A percentile compares a stretch with the other conserved stretches of the same genome.
Conservation (phyloP, 2,329 filamentous ascomycete genomes). For the Xylariomycetidae sp. region DNA sequence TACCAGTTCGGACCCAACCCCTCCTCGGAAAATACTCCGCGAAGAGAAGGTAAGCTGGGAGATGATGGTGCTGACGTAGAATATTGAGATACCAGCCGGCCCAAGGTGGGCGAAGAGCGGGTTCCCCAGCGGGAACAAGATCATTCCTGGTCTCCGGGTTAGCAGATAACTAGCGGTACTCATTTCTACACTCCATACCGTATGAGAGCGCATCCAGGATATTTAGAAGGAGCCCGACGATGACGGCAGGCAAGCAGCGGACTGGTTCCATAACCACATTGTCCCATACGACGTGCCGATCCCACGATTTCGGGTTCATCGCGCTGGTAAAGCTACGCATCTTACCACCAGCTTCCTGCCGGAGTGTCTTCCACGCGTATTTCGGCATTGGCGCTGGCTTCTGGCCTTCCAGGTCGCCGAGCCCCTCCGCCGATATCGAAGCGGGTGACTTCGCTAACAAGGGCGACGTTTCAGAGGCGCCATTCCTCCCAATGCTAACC, state of each 20-base stretch:
- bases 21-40: constrained; percentile 83
- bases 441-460: constrained; percentile 33
- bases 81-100: constrained; percentile 93
- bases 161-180: no score
- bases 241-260: constrained; percentile 74
- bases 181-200: constrained; percentile 53
- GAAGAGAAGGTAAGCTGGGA: constrained; percentile 85
- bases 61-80: constrained; percentile 96
- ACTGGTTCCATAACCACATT: constrained; percentile 60
- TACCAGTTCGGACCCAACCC: constrained; percentile 89
- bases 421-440: constrained; percentile 22
- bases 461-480: constrained; percentile 39
- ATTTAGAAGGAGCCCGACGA: constrained; percentile 84
- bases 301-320: constrained; percentile 65
- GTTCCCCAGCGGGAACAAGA: constrained; percentile 85
- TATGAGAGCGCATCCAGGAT: constrained; percentile 94
- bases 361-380: constrained; percentile 21
- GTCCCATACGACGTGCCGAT: constrained; percentile 58
- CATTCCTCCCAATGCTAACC: not conserved
- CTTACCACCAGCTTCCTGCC: constrained; percentile 11
- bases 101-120: constrained; percentile 81
- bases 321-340: constrained; percentile 25
- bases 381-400: constrained; percentile 28
- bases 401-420: constrained; percentile 45
- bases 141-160: constrained; percentile 59